Evolutionary conservation across 768 basidiomycete genomes (phyloP).

Genomic region (Cantharellus cinnabarinus): DNA sequence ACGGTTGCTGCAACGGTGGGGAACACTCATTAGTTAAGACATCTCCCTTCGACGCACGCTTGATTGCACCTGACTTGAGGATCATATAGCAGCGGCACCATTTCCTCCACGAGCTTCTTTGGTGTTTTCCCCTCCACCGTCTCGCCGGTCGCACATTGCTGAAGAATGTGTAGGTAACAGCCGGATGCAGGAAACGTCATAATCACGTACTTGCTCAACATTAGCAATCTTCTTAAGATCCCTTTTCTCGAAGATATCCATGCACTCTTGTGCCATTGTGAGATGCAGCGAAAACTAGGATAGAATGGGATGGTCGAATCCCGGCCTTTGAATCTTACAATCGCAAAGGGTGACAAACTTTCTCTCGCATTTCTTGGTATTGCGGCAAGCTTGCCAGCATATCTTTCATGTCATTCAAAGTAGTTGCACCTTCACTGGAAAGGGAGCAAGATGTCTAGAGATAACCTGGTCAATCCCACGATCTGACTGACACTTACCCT

Average conservation of each 20-base stretch:
- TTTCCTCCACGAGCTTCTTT: conserved; percentile 87
- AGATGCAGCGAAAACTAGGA: conserved; percentile 82
- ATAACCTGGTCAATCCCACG: conserved; percentile 1
- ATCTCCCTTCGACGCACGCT: conserved; percentile 11
- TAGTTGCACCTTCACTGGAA: conserved; percentile 56
- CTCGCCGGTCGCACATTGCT: conserved; percentile 88
- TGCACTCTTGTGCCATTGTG: conserved; percentile 95
- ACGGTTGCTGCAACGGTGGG: conserved; percentile 31
- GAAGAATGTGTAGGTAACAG: neutral
- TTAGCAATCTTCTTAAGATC: conserved; percentile 65
- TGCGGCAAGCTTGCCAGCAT: conserved; percentile 92
- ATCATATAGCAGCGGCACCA: conserved; percentile 90
- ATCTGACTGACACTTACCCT: conserved; percentile 30
- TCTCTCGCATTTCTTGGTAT: conserved; percentile 87
- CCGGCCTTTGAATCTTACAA: neutral
- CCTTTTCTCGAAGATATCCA: conserved; percentile 78
- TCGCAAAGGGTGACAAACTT: conserved; percentile 27
- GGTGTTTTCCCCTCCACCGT: conserved; percentile 89
- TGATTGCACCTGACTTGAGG: conserved; percentile 47
- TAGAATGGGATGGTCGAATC: neutral
- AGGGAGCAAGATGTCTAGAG: conserved; percentile 3
- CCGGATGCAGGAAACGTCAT: neutral
- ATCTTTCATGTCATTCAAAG: conserved; percentile 94
- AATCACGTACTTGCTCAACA: conserved; percentile 59
- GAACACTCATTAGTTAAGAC: neutral